Evolutionary conservation across 148 eudicot genomes (phyloP).

Genomic region (Vaccinium myrtillus): DNA sequence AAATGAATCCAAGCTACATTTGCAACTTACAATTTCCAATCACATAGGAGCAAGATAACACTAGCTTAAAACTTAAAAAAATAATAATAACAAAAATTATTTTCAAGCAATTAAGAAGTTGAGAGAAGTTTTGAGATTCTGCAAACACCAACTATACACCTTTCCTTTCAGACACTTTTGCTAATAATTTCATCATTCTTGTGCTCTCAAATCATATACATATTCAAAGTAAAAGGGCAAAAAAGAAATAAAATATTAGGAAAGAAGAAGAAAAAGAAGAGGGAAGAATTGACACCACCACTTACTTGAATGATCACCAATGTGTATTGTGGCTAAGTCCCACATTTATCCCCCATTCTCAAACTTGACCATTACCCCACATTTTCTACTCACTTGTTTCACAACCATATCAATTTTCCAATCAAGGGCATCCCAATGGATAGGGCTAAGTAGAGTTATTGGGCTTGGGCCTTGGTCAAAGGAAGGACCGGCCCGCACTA

Average conservation of each 20-base stretch:
- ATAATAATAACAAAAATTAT: not conserved
- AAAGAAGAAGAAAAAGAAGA: not conserved
- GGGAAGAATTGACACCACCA: not conserved
- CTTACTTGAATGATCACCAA: not conserved
- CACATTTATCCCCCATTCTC: not conserved
- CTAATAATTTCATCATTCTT: not conserved
- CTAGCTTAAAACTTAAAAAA: not conserved
- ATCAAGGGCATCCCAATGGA: not conserved
- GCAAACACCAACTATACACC: constrained; percentile 3
- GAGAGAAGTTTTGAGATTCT: not conserved
- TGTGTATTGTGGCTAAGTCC: not conserved
- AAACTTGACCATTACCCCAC: not conserved
- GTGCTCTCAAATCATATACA: not conserved
- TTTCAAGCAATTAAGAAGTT: not conserved
- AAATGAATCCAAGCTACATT: not conserved
- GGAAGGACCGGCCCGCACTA: constrained; percentile 15
- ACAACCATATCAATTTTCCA: not conserved
- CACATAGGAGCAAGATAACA: not conserved
- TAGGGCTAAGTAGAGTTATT: not conserved
- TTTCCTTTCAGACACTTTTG: not conserved
- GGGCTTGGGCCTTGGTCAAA: constrained; percentile 1
- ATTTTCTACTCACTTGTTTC: not conserved
- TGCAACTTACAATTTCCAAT: not conserved
- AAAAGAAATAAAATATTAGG: not conserved
- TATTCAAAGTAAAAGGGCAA: not conserved